Evolutionary conservation across 108 stramenopile genomes (phyloP).

Genomic region (Chaetoceros muelleri): DNA sequence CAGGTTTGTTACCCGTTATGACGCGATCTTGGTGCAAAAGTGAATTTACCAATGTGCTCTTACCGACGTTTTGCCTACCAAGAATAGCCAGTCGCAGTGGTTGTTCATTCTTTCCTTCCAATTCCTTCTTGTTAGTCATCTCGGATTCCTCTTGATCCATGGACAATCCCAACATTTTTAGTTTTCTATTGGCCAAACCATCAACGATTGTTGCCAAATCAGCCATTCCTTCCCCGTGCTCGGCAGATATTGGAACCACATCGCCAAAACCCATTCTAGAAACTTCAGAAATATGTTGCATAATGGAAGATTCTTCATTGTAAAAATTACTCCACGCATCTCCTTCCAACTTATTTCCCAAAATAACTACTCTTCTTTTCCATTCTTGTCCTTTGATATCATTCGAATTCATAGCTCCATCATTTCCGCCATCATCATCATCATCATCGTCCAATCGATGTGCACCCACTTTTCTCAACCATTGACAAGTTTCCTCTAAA

Average conservation of each 20-base stretch:
- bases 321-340: constrained; percentile 45
- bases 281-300: constrained; percentile 59
- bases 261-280: constrained; percentile 69
- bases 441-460: constrained; percentile 4
- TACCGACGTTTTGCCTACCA: constrained; percentile 86
- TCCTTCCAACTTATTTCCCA: constrained; percentile 83
- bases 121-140: constrained; percentile 2
- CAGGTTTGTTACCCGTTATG: constrained; percentile 65
- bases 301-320: constrained; percentile 29
- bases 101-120: constrained; percentile 23
- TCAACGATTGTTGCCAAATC: constrained; percentile 69
- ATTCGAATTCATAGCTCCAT: too few species aligned
- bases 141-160: constrained; percentile 8
- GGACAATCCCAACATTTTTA: constrained; percentile 21
- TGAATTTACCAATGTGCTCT: constrained; percentile 76
- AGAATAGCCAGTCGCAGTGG: constrained; percentile 79
- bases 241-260: constrained; percentile 70
- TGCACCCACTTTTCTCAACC: constrained; percentile 58
- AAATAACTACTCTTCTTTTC: constrained; percentile 32
- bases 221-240: constrained; percentile 78
- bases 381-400: not conserved
- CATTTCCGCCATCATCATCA: too few species aligned
- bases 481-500: constrained; percentile 52
- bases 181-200: constrained; percentile 33
- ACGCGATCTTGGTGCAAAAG: constrained; percentile 70